Evolutionary conservation across 305 asterid species (phyloP).

Genomic region (Striga hermonthica): DNA sequence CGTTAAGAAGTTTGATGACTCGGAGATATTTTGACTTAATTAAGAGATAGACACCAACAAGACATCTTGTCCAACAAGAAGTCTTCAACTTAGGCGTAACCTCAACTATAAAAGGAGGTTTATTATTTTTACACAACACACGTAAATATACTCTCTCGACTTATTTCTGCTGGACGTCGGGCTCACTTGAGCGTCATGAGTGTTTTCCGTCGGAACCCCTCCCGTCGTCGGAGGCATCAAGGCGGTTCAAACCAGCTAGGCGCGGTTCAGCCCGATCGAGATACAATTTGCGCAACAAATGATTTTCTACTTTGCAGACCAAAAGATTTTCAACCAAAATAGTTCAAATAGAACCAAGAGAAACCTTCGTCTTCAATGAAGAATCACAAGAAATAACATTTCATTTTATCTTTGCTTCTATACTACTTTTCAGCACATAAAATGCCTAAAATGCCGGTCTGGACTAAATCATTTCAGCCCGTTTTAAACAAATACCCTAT

Average conservation of each 20-base stretch:
- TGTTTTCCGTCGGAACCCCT: no score
- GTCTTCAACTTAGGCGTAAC: no score
- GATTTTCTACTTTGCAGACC: background rate
- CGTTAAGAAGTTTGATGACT: no score
- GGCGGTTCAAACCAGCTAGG: background rate
- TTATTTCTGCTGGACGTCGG: no score
- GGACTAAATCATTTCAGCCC: background rate
- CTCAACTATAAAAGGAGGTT: no score
- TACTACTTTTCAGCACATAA: slow-evolving; percentile 2
- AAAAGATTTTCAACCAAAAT: background rate
- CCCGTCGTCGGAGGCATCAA: no score
- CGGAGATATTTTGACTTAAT: no score
- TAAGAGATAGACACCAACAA: background rate
- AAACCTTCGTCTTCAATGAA: background rate
- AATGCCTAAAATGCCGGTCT: background rate
- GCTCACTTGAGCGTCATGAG: background rate
- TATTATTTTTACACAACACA: background rate
- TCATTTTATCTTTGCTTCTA: slow-evolving; percentile 1
- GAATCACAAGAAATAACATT: background rate
- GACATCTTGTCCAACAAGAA: no score
- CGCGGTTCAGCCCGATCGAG: no score
- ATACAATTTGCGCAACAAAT: no score
- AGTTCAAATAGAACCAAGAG: background rate
- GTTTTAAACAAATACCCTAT: background rate
- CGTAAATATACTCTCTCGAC: no score